Percentiles rank a stretch among this genome's conserved stretches.
These are phyloP conservation scores for Backusella westeae DNA, from an alignment of 192 early-diverging fungal genomes.

Conservation along the genomic window DNA sequence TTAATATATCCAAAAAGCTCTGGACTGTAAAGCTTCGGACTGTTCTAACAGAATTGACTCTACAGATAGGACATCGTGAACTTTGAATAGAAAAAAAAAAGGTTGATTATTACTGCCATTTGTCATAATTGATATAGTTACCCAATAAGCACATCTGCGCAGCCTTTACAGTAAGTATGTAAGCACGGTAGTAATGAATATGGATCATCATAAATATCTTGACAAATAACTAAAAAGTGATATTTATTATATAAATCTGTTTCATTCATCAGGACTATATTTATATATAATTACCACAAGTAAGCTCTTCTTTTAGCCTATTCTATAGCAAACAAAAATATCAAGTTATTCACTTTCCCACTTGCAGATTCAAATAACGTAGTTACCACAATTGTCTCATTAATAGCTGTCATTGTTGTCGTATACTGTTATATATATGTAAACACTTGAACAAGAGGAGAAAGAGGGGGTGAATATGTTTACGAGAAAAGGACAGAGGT, in stretches of 20 bases:
- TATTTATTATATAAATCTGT: not conserved
- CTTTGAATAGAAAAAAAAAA: not conserved
- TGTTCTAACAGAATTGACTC: not conserved
- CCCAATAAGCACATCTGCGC: not conserved
- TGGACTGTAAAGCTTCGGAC: not conserved
- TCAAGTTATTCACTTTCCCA: not conserved
- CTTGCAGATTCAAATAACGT: too few relatives aligned
- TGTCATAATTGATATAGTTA: not conserved
- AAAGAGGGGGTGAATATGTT: not conserved
- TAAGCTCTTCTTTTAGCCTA: not conserved
- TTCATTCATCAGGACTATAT: too few relatives aligned
- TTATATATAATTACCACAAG: not conserved
- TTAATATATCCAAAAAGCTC: not conserved
- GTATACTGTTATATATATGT: not conserved
- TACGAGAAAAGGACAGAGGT: too few relatives aligned
- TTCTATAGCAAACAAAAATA: not conserved
- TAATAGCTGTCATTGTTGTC: not conserved
- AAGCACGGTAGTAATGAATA: not conserved
- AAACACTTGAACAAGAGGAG: not conserved
- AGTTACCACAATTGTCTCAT: not conserved
- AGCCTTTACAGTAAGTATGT: not conserved
- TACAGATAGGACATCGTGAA: not conserved
- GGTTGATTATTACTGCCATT: not conserved
- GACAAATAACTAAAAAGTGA: not conserved
- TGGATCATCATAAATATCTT: not conserved